These are phyloP conservation scores for Taiwanofungus camphoratus DNA, from an alignment of 1,284 basidiomycete genomes.

Conservation along the genomic window DNA sequence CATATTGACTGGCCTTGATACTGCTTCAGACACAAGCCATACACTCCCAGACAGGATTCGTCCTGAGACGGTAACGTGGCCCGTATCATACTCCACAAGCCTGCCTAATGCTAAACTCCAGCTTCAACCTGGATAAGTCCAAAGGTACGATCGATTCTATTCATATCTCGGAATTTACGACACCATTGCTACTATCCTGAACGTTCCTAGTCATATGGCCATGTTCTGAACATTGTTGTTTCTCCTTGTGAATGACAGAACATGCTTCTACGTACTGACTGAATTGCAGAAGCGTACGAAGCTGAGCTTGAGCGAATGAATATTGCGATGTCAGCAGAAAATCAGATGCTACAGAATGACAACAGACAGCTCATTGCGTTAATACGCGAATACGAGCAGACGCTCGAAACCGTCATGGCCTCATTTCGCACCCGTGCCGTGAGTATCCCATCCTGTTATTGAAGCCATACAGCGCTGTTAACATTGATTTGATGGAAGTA, in stretches of 20 bases:
- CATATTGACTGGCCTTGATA: slow-evolving; percentile 2
- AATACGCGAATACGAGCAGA: slow-evolving; percentile 95
- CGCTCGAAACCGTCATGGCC: slow-evolving; percentile 93
- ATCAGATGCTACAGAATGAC: slow-evolving; percentile 84
- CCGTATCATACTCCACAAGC: no score
- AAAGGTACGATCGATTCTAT: slow-evolving; percentile 54
- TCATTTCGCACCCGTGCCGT: slow-evolving; percentile 91
- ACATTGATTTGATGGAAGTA: slow-evolving; percentile 45
- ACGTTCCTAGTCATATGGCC: no score
- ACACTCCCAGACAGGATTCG: slow-evolving; percentile 84
- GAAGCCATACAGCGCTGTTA: slow-evolving; percentile 2
- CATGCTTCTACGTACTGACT: not conserved
- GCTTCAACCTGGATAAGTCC: slow-evolving; percentile 88
- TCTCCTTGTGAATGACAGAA: no score
- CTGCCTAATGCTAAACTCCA: slow-evolving; percentile 17
- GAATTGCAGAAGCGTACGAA: slow-evolving; percentile 76
- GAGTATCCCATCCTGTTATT: slow-evolving; percentile 32
- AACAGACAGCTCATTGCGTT: slow-evolving; percentile 91
- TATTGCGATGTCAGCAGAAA: slow-evolving; percentile 76
- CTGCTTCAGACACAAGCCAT: slow-evolving; percentile 55
- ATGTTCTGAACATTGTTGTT: no score
- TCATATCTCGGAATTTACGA: not conserved
- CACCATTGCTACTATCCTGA: not conserved
- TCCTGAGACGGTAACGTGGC: slow-evolving; percentile 62
- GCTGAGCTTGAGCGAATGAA: slow-evolving; percentile 93